These are phyloP conservation scores for Amaranthus palmeri DNA, from an alignment of 148 eudicot genomes.

Conservation along the genomic window DNA sequence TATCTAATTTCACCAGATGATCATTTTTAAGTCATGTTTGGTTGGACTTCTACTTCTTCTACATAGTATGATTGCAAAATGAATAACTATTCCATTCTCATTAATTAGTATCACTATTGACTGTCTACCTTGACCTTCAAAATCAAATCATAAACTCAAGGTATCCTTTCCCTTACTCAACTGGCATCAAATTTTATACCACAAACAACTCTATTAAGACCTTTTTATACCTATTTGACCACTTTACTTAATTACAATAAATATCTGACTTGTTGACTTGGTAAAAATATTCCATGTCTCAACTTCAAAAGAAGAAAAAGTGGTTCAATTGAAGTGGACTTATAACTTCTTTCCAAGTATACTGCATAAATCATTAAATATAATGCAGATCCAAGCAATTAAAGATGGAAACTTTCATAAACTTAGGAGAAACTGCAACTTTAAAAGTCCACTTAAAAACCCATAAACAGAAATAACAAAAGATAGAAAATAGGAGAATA, in stretches of 20 bases:
- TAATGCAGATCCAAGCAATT: conserved; percentile 6
- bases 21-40: neutral
- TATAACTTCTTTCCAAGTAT: neutral
- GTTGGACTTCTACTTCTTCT: neutral
- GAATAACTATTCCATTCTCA: neutral
- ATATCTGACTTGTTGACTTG: conserved; percentile 4
- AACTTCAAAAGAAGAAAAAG: too few species aligned
- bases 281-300: neutral
- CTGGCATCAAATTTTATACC: conserved; percentile 4
- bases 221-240: neutral
- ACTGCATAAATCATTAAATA: neutral
- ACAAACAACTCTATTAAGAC: too few species aligned
- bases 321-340: neutral
- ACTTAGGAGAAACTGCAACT: neutral
- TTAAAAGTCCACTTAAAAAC: neutral
- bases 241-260: neutral
- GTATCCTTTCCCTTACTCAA: conserved; percentile 11
- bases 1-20: neutral
- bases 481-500: neutral
- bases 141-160: neutral
- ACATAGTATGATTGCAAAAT: neutral
- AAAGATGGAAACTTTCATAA: neutral
- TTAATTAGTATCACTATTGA: neutral
- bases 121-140: neutral
- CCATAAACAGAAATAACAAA: neutral